A percentile compares a stretch with the other conserved stretches of the same genome.
These are phyloP conservation scores for Leccinum griseonigrum DNA, from an alignment of 1,284 basidiomycete species.

Conservation along the genomic window DNA sequence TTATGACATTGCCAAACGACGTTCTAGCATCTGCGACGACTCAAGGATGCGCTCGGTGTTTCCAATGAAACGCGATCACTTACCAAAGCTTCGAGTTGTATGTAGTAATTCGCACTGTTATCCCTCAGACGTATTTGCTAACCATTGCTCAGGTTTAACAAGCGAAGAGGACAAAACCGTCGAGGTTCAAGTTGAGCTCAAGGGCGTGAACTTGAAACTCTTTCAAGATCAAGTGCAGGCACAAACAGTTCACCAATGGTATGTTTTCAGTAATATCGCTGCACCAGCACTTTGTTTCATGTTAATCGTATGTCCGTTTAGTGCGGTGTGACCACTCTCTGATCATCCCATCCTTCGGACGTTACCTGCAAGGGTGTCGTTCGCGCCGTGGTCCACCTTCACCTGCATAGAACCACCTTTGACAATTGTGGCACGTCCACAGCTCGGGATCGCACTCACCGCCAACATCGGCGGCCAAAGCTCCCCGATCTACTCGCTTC, in stretches of 20 bases:
- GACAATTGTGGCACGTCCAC: too few relatives aligned
- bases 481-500: too few relatives aligned
- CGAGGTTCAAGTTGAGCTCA: conserved; percentile 43
- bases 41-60: neutral
- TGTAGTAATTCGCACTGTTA: conserved; percentile 4
- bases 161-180: conserved; percentile 64
- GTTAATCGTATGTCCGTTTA: too few relatives aligned
- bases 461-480: too few relatives aligned
- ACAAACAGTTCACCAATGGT: conserved; percentile 54
- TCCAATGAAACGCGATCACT: neutral
- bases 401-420: too few relatives aligned
- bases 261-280: conserved; percentile 41
- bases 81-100: conserved; percentile 8
- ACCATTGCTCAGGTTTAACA: conserved; percentile 35
- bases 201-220: conserved; percentile 47
- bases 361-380: too few relatives aligned
- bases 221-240: conserved; percentile 60
- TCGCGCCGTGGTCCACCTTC: too few relatives aligned
- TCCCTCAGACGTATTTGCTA: conserved; percentile 3
- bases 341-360: too few relatives aligned
- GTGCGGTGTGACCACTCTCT: too few relatives aligned
- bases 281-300: too few relatives aligned
- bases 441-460: too few relatives aligned
- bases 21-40: neutral
- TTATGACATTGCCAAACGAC: conserved; percentile 21